Evolutionary conservation across 176 grass and related monocot species (phyloP).

Genomic region (Eragrostis curvula): DNA sequence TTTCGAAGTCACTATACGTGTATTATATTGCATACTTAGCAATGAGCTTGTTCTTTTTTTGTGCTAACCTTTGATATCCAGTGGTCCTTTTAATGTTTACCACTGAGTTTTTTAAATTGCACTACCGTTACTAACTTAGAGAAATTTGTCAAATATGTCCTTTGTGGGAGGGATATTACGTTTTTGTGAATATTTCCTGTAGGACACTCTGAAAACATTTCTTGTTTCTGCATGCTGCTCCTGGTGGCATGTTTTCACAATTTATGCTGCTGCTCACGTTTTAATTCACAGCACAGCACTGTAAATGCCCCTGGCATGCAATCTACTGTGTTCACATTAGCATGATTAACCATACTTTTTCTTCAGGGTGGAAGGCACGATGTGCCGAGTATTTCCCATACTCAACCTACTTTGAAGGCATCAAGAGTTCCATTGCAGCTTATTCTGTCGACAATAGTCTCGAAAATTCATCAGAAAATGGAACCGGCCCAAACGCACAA

Average conservation of each 20-base stretch:
- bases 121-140: not conserved
- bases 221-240: not conserved
- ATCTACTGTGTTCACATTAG: slow-evolving; percentile 11
- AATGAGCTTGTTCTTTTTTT: not conserved
- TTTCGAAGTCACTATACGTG: slow-evolving; percentile 16
- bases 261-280: not conserved
- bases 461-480: slow-evolving; percentile 81
- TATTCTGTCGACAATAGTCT: slow-evolving; percentile 38
- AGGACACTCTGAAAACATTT: no score
- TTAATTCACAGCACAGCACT: not conserved
- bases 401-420: slow-evolving; percentile 82
- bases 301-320: not conserved
- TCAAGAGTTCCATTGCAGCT: slow-evolving; percentile 53
- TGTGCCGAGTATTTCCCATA: slow-evolving; percentile 88
- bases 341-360: slow-evolving; percentile 40
- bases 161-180: not conserved
- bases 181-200: no score
- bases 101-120: not conserved
- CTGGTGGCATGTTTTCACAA: slow-evolving; percentile 10
- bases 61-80: not conserved
- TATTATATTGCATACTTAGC: slow-evolving; percentile 15
- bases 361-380: slow-evolving; percentile 84
- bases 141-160: not conserved
- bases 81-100: not conserved
- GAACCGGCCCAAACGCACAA: slow-evolving; percentile 43